These are phyloP conservation scores for Penicillium egyptiacum DNA, from an alignment of 495 filamentous ascomycete genomes.

Conservation along the genomic window DNA sequence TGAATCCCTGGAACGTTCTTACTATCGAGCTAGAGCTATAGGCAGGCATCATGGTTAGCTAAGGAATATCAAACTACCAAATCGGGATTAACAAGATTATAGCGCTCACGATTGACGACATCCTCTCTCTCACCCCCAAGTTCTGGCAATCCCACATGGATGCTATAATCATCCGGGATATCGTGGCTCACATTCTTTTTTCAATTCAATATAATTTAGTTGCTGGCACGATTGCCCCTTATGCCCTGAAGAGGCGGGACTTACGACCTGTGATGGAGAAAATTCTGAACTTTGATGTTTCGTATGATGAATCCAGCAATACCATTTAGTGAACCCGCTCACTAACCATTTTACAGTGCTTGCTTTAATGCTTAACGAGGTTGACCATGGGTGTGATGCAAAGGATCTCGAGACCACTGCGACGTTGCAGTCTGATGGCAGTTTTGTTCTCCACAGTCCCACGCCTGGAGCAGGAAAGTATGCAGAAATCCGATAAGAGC, in stretches of 20 bases:
- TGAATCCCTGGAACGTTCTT: no score
- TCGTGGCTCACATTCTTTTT: constrained; percentile 11
- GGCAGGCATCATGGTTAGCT: no score
- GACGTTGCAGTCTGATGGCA: constrained; percentile 30
- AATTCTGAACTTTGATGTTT: constrained; percentile 28
- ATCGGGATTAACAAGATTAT: no score
- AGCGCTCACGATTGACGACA: background rate
- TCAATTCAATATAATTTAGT: constrained; percentile 37
- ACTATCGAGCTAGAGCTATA: no score
- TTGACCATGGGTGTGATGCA: constrained; percentile 36
- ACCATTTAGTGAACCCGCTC: background rate
- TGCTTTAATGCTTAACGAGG: constrained; percentile 34
- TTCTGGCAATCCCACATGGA: constrained; percentile 16
- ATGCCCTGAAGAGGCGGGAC: constrained; percentile 22
- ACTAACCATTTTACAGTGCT: constrained; percentile 13
- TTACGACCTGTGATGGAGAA: constrained; percentile 25
- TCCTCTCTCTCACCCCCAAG: constrained; percentile 15
- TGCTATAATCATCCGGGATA: constrained; percentile 5
- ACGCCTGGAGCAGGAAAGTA: no score
- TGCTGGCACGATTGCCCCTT: constrained; percentile 33
- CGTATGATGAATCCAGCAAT: constrained; percentile 9
- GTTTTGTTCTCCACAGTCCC: constrained; percentile 18
- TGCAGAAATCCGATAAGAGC: background rate
- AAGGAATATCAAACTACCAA: no score
- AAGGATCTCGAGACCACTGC: constrained; percentile 36